Percentiles rank a stretch among this genome's conserved stretches.
phyloP scores from a whole-genome alignment of 495 filamentous ascomycete genomes.

The Podospora fimiseda region DNA sequence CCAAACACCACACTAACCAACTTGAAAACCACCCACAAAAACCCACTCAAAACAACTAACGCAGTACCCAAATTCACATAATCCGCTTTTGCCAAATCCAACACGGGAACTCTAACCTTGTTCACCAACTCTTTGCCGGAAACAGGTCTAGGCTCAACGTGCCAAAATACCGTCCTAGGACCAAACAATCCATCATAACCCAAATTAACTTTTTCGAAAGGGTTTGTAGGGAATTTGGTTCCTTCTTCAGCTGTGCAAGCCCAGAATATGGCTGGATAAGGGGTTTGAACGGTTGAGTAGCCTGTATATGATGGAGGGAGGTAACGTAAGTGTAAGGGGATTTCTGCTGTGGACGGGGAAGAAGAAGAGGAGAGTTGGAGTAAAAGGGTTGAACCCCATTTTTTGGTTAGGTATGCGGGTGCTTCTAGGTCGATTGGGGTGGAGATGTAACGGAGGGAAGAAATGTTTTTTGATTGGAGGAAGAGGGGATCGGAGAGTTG shows the following conservation, averaged over 20 bases:
- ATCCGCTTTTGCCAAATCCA: slow-evolving; percentile 53
- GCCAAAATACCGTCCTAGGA: slow-evolving; percentile 77
- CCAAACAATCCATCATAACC: slow-evolving; percentile 86
- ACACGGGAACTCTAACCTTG: slow-evolving; percentile 65
- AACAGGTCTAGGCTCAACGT: slow-evolving; percentile 55
- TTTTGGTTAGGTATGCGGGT: slow-evolving; percentile 67
- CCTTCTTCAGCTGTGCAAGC: slow-evolving; percentile 73
- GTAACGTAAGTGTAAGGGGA: slow-evolving; percentile 88
- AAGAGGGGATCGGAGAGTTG: slow-evolving; percentile 37
- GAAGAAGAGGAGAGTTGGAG: slow-evolving; percentile 62
- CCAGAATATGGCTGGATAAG: slow-evolving; percentile 85
- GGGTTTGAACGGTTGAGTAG: slow-evolving; percentile 47
- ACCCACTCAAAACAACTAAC: slow-evolving; percentile 60
- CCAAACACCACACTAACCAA: slow-evolving; percentile 40
- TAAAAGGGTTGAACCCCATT: slow-evolving; percentile 78
- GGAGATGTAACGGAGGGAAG: slow-evolving; percentile 57
- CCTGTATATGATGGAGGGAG: slow-evolving; percentile 52
- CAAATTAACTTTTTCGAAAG: slow-evolving; percentile 76
- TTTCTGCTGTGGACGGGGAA: slow-evolving; percentile 42
- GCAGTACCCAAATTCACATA: slow-evolving; percentile 69
- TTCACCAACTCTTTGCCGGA: slow-evolving; percentile 46
- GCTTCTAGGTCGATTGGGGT: slow-evolving; percentile 90
- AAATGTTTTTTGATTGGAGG: slow-evolving; percentile 63
- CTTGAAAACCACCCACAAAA: slow-evolving; percentile 68
- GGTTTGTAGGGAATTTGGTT: slow-evolving; percentile 66